Evolutionary conservation across 2,329 filamentous ascomycete genomes (phyloP).

Genomic region (Calonectria crousiana): DNA sequence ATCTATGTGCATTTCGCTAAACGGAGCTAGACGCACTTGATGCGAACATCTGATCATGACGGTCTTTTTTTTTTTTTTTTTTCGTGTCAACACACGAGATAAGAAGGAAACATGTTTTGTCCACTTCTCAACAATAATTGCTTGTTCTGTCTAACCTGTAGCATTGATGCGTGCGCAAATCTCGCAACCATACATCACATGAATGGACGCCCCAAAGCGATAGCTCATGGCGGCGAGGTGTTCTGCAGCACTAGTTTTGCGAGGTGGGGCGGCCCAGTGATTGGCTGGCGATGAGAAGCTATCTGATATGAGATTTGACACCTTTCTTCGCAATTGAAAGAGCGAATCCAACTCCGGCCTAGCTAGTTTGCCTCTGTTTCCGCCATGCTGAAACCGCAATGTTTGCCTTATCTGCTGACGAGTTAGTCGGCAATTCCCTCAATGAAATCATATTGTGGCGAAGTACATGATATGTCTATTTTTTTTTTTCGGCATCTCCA

Average conservation of each 20-base stretch:
- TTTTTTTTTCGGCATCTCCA: neutral
- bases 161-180: neutral
- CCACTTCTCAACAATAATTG: slow-evolving; percentile 4
- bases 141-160: neutral
- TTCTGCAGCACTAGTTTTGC: neutral
- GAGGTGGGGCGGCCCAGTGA: neutral
- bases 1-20: neutral
- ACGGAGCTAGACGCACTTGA: neutral
- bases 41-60: neutral
- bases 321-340: neutral
- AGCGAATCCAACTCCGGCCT: neutral
- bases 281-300: neutral
- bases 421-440: neutral
- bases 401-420: neutral
- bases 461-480: neutral
- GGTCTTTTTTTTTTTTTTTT: neutral
- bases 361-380: neutral
- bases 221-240: neutral
- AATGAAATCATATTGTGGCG: neutral
- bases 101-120: neutral
- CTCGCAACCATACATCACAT: neutral
- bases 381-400: neutral
- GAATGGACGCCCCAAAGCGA: neutral
- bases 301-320: neutral
- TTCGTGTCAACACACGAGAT: neutral